Conservation (phyloP, 2,329 filamentous ascomycete genomes). For the Triangularia verruculosa region DNA sequence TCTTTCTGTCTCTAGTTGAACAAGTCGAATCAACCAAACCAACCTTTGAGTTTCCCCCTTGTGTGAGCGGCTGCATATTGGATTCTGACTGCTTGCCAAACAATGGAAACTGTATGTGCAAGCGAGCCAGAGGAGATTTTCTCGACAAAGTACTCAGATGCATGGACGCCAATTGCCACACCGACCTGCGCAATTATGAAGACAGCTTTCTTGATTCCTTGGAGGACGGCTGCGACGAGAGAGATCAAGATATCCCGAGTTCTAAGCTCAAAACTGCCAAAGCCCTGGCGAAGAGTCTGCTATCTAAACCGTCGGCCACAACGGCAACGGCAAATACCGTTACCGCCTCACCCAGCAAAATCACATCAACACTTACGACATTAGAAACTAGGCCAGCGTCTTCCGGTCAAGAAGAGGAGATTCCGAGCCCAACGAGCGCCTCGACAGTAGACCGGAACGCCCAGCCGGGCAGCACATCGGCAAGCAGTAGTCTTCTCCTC, state of each 20-base stretch:
- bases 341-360: neutral
- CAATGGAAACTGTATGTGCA: conserved; percentile 39
- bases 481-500: neutral
- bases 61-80: conserved; percentile 32
- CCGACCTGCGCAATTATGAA: conserved; percentile 31
- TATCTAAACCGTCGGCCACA: conserved; percentile 22
- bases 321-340: conserved; percentile 18
- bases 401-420: neutral
- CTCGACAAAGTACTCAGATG: conserved; percentile 39
- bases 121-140: conserved; percentile 33
- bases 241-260: conserved; percentile 31
- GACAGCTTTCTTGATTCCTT: conserved; percentile 35
- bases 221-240: conserved; percentile 33
- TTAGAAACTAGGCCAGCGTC: neutral
- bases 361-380: neutral
- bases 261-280: conserved; percentile 35
- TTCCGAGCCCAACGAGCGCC: neutral
- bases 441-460: neutral
- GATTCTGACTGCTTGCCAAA: conserved; percentile 19
- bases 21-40: conserved; percentile 8
- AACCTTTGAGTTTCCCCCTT: conserved; percentile 18
- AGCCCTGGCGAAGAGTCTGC: conserved; percentile 24
- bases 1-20: conserved; percentile 9
- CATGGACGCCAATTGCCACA: conserved; percentile 38
- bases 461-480: neutral